These are phyloP conservation scores for Talaromyces piceae DNA, from an alignment of 2,329 filamentous ascomycete species.

Conservation along the genomic window DNA sequence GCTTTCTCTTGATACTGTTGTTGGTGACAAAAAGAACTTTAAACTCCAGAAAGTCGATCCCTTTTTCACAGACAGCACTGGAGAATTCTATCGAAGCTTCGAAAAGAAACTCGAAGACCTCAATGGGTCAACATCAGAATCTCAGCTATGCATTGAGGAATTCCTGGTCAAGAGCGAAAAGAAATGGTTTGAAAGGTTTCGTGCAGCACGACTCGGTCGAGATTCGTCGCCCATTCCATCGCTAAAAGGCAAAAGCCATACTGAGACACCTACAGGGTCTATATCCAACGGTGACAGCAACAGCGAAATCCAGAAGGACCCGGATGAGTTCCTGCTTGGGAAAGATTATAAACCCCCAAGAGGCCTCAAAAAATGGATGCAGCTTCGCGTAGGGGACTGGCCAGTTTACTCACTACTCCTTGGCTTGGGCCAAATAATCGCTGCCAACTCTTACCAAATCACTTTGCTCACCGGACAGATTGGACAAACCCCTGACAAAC, in stretches of 20 bases:
- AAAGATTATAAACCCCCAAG: slow-evolving; percentile 50
- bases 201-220: slow-evolving; percentile 52
- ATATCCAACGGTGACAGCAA: slow-evolving; percentile 36
- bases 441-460: slow-evolving; percentile 61
- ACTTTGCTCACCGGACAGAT: slow-evolving; percentile 58
- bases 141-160: slow-evolving; percentile 56
- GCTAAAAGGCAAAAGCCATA: slow-evolving; percentile 23
- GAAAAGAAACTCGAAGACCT: slow-evolving; percentile 50
- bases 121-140: slow-evolving; percentile 51
- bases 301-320: slow-evolving; percentile 29
- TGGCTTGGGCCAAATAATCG: slow-evolving; percentile 56
- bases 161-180: slow-evolving; percentile 60
- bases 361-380: slow-evolving; percentile 49
- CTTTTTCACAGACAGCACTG: slow-evolving; percentile 59
- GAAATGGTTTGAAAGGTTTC: slow-evolving; percentile 56
- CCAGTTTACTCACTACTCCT: slow-evolving; percentile 56
- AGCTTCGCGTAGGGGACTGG: slow-evolving; percentile 55
- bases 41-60: slow-evolving; percentile 60
- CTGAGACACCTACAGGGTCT: slow-evolving; percentile 30
- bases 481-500: slow-evolving; percentile 50
- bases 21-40: slow-evolving; percentile 55
- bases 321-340: slow-evolving; percentile 51
- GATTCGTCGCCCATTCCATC: slow-evolving; percentile 35
- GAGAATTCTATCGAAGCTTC: slow-evolving; percentile 54
- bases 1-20: slow-evolving; percentile 50